Conservation (phyloP, 495 filamentous ascomycete species). For the Penicillium simplicissimum region DNA sequence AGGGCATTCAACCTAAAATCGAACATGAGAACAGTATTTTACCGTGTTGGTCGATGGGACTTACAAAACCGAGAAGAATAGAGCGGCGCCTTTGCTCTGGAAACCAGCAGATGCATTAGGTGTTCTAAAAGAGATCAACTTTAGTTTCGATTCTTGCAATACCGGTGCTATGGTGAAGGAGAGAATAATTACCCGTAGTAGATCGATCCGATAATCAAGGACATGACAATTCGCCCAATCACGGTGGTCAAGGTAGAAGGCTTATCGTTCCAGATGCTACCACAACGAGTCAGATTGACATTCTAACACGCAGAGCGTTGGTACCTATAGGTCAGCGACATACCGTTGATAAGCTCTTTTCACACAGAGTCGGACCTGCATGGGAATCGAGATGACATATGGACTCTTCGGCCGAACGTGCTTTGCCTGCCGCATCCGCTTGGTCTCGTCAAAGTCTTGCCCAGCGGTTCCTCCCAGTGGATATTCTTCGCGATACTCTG, state of each 20-base stretch:
- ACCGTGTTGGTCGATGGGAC: constrained; percentile 44
- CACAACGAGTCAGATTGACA: background rate
- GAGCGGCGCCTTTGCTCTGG: constrained; percentile 75
- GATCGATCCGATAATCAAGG: constrained; percentile 81
- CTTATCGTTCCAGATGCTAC: constrained; percentile 68
- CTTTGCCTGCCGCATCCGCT: constrained; percentile 42
- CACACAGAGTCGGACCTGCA: constrained; percentile 52
- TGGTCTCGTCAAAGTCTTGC: constrained; percentile 35
- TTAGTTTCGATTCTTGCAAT: too few relatives aligned
- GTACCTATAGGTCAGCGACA: background rate
- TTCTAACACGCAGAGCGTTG: background rate
- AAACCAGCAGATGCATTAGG: constrained; percentile 63
- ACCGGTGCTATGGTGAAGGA: background rate
- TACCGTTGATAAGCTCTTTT: constrained; percentile 54
- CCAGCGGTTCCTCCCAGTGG: constrained; percentile 37
- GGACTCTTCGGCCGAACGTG: constrained; percentile 45
- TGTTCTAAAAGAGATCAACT: constrained; percentile 40
- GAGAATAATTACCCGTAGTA: constrained; percentile 65
- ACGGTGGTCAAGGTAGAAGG: constrained; percentile 71
- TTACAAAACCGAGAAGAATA: constrained; percentile 90
- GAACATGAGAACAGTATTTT: constrained; percentile 20
- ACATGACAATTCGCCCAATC: constrained; percentile 78
- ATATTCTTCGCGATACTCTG: constrained; percentile 44
- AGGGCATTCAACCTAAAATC: constrained; percentile 53
- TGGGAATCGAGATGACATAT: constrained; percentile 47